Base-by-base conservation (phyloP, 768 basidiomycete species). In the Mrakia frigida region DNA sequence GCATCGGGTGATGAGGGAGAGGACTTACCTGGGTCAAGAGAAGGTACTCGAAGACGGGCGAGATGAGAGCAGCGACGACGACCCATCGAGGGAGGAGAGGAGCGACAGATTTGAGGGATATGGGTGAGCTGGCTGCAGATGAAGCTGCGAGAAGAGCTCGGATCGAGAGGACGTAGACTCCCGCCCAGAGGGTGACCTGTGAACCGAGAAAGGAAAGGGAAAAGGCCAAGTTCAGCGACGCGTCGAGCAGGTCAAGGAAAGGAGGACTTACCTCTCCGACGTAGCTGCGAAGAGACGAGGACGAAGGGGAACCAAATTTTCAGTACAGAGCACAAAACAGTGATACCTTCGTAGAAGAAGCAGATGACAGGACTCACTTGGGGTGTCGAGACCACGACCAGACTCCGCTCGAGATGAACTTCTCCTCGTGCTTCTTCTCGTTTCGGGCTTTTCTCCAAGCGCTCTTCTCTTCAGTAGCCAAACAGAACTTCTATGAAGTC, bases 341-440 rank as follows among this genome's bases (percentile, higher is more conserved):
- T n/a, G n/a, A n/a, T n/a, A n/a, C n/a, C n/a, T n/a, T n/a, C n/a
- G n/a, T 16, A 67, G 23, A 37, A 14, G 37, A 18, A 23, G 39
- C 18, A 14, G 35, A 21, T 13, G 63, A 3, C 21, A 9, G 18
- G 6, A 81, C 86, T 53, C 81, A 91, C 91, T 92, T 92, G 31
- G 91, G 91, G 79, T 92, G 91, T 35, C 91, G 83, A 79, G 87
- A 89, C 63, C 87, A 81, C 31, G 86, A 84, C 90, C 91, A 93
- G 25, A 91, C 82, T 1, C 91, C 91, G 39, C 84, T 84, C 11
- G 86, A 87, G 75, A 92, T 89, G 80, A 92, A 91, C 79, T 87
- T 86, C 78, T 92, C 88, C 65, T 90, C 86, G 80, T 92, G 91
- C 77, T 88, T 82, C 81, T 90, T 90, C 25, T 84, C 84, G 25